Evolutionary conservation across 495 filamentous ascomycete genomes (phyloP), one percentile per base, ranked within the genome.

Genomic region (Talaromyces borbonicus): DNA sequence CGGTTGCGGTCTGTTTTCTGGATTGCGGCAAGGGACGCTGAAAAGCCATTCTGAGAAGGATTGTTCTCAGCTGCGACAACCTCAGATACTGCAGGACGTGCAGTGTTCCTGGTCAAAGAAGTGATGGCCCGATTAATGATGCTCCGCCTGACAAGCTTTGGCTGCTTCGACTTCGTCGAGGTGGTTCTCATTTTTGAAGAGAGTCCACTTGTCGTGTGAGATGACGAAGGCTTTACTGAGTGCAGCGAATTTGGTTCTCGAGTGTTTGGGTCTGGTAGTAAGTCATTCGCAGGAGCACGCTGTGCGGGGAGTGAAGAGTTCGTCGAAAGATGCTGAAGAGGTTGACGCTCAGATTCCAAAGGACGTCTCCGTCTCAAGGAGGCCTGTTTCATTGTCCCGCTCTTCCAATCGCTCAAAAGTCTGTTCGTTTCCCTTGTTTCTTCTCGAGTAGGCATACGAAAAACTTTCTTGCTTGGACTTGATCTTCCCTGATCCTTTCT

Each of bases 351-450:
- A 8, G 32, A 54, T 44, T 49, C 46, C 33, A 53, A 58, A 18
- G 49, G 42, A 25, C 47, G 53, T 15, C 53, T 52, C 24, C 56
- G 47, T 14, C 52, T 48, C 29, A 65, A 49, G 25, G 55, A 56
- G 33, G 56, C 67, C 39, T 75, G 76, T 16, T 57, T 62, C 37
- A 90, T 79, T 30, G 60, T 78, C 5, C 90, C 89, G 48, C 68
- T 71, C 55, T 78, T 82, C 92, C 92, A 98, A 46, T 83, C 73
- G 16, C 65, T 68, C 38, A 98, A 63, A 9, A 78, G 68, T 11
- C 67, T 61, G 36, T 81, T 78, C 1, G 79, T 83, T 56, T 96
- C 92, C 18, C 78, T 61, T 5, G 85, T 94, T 53, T 96, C 90
- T 12, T 65, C 55, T 18, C 69, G 71, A 20, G 78, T 90, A 26